phyloP scores from a whole-genome alignment of 208 protist species.

The Trichomonas gallinae region DNA sequence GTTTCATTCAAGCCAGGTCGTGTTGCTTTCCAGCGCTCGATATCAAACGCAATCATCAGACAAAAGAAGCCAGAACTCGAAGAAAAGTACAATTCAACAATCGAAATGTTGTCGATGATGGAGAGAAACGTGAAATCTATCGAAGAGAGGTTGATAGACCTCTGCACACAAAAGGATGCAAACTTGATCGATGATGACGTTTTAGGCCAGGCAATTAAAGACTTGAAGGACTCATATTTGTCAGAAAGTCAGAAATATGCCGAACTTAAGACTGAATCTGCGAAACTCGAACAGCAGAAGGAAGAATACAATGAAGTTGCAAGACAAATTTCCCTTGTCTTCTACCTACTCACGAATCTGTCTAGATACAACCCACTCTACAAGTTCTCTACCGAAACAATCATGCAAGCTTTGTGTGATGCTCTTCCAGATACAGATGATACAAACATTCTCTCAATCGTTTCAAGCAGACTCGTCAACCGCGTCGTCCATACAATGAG shows the following conservation, averaged over 20 bases:
- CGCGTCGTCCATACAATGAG: background rate
- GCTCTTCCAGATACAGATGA: background rate
- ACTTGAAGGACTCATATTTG: background rate
- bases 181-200: background rate
- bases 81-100: background rate
- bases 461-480: background rate
- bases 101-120: background rate
- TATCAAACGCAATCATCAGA: background rate
- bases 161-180: background rate
- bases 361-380: background rate
- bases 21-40: background rate
- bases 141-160: background rate
- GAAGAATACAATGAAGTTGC: background rate
- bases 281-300: background rate
- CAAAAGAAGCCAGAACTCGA: background rate
- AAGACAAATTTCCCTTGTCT: background rate
- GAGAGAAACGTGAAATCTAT: background rate
- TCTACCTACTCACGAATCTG: background rate
- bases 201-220: background rate
- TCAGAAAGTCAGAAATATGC: background rate
- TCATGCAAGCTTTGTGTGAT: background rate
- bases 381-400: background rate
- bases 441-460: background rate
- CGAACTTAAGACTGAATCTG: background rate
- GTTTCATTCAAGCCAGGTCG: background rate